Evolutionary conservation across 2,329 filamentous ascomycete species (phyloP).

Genomic region (Neobulgaria alba): DNA sequence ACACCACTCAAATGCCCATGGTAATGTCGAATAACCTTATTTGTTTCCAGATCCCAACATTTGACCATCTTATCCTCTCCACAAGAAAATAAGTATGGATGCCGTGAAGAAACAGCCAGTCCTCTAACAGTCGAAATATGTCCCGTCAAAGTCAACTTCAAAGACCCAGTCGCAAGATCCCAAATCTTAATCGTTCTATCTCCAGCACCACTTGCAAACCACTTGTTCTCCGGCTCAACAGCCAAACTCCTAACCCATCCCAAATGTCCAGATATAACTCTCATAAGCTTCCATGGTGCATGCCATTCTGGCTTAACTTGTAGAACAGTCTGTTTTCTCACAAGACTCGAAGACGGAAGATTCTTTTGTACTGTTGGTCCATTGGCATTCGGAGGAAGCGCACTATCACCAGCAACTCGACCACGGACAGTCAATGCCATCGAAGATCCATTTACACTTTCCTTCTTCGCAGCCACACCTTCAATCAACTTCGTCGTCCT

Average conservation of each 20-base stretch:
- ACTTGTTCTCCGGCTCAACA: conserved; percentile 92
- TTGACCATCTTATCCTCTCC: conserved; percentile 99
- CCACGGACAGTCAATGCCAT: conserved; percentile 48
- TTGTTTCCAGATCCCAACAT: conserved; percentile 99
- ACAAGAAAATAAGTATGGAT: conserved; percentile 96
- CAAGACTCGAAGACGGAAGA: conserved; percentile 46
- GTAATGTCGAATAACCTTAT: conserved; percentile 96
- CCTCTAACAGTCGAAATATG: conserved; percentile 92
- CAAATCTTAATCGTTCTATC: conserved; percentile 98
- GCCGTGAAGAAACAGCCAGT: conserved; percentile 81
- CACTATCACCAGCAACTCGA: conserved; percentile 31
- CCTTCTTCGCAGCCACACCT: conserved; percentile 40
- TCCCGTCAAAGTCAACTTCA: conserved; percentile 80
- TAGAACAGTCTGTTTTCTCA: conserved; percentile 49
- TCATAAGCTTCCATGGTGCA: conserved; percentile 95
- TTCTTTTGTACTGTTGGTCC: conserved; percentile 43
- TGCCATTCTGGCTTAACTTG: conserved; percentile 88
- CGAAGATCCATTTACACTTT: conserved; percentile 35
- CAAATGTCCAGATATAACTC: conserved; percentile 91
- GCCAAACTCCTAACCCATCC: conserved; percentile 89
- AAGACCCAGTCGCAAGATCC: conserved; percentile 83
- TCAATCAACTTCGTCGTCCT: conserved; percentile 61
- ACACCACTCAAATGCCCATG: conserved; percentile 95
- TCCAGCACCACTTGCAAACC: conserved; percentile 93
- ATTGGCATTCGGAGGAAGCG: conserved; percentile 46